Base-by-base conservation (phyloP, 495 filamentous ascomycete genomes). In the Pyrenula massariospora region DNA sequence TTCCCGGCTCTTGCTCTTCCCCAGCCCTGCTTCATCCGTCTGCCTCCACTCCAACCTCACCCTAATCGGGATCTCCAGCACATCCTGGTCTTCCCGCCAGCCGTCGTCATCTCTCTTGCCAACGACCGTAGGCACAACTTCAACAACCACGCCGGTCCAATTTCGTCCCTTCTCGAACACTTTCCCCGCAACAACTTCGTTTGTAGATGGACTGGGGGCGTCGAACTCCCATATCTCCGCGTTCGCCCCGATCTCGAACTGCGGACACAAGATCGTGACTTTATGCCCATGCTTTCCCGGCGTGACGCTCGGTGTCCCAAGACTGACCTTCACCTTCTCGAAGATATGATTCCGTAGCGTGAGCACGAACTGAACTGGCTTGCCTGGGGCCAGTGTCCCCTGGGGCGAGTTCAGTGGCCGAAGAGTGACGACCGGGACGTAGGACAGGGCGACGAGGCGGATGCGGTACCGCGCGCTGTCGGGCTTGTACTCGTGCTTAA, bases 101-200 rank as follows among this genome's bases (percentile, higher is more conserved):
- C 20, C 50, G 5, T 52, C 50, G 10, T 52, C 22, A 52, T 52
- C 50, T 52, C 10, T 24, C n/a, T 20, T 25, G 24, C 31, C 19
- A 15, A 53, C 31, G 12, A 53, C 55, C 36, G 57, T 20, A 3
- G 91, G 89, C 3, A 95, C 79, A 11, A 98, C 86, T 67, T 98
- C 93, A 15, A 98, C 73, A 5, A 96, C 87, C 5, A 98, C 85
- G 51, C 80, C 88, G 1, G 90, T 91, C 89, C 90, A 96, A 65
- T 96, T 98, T n/a, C 92, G 76, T 0, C 91, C 91, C 57, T 84
- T 80, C 57, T 96, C 89, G 89, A 89, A 98, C 23, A 98, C 84
- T 69, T 96, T 96, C 15, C 93, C 93, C 1, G 89, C 84, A 50
- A 85, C 82, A 56, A 79, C 79, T 58, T 81, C 79, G 51, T 64